Percentiles rank a stretch among this genome's conserved stretches.
Evolutionary conservation across 2,329 filamentous ascomycete species (phyloP).

Genomic region (Fusarium beomiforme): DNA sequence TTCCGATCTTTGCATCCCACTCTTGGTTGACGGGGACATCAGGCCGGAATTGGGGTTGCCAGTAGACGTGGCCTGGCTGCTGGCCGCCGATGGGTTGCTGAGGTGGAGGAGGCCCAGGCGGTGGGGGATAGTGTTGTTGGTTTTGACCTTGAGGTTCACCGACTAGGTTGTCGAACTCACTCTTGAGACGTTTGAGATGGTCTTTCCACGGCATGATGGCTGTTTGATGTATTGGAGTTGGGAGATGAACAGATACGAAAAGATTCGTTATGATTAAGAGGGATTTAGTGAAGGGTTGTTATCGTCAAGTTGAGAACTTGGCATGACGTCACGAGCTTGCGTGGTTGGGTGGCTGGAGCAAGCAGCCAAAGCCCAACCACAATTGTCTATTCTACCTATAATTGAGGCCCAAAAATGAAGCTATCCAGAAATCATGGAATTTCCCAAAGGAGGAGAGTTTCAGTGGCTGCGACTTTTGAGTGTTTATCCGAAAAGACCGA

Average conservation of each 20-base stretch:
- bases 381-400: not conserved
- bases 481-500: not conserved
- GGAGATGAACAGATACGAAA: no score
- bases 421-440: not conserved
- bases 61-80: slow-evolving; percentile 54
- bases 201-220: slow-evolving; percentile 50
- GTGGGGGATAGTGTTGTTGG: slow-evolving; percentile 34
- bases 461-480: not conserved
- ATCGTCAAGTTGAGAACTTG: slow-evolving; percentile 5
- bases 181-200: slow-evolving; percentile 52
- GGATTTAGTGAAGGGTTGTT: not conserved
- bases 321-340: slow-evolving; percentile 29
- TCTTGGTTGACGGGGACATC: slow-evolving; percentile 58
- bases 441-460: not conserved
- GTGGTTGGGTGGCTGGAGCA: slow-evolving; percentile 16
- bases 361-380: not conserved
- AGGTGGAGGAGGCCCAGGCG: slow-evolving; percentile 32
- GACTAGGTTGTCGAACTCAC: slow-evolving; percentile 50
- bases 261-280: not conserved
- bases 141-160: slow-evolving; percentile 40
- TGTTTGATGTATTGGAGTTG: no score
- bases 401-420: not conserved
- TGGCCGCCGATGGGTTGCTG: slow-evolving; percentile 34
- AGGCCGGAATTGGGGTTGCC: slow-evolving; percentile 61
- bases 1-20: slow-evolving; percentile 64